phyloP scores from a whole-genome alignment of 208 protist species.

The Spongospora subterranea region DNA sequence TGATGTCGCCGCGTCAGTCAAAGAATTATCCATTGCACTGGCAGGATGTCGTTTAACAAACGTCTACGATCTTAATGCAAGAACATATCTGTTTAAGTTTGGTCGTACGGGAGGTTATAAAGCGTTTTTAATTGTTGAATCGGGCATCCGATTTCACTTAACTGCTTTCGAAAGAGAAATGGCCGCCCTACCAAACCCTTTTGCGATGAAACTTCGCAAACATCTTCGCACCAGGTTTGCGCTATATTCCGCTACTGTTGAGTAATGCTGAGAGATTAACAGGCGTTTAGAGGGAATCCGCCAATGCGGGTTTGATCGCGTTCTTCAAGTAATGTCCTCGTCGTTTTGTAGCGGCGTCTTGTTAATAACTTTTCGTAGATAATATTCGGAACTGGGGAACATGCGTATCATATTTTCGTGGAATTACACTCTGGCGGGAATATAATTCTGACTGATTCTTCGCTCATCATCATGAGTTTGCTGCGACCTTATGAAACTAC shows the following conservation, averaged over 20 bases:
- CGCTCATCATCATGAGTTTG: slow-evolving; percentile 4
- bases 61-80: not conserved
- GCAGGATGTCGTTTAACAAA: slow-evolving; percentile 42
- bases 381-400: slow-evolving; percentile 3
- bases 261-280: not conserved
- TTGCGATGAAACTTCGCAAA: slow-evolving; percentile 8
- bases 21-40: not conserved
- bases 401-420: slow-evolving; percentile 37
- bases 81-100: slow-evolving; percentile 55
- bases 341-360: too few species aligned
- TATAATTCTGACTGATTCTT: slow-evolving; percentile 19
- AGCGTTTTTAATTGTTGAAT: slow-evolving; percentile 52
- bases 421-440: slow-evolving; percentile 50
- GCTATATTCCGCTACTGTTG: not conserved
- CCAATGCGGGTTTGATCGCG: slow-evolving; percentile 50
- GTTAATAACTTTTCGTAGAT: not conserved
- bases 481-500: slow-evolving; percentile 30
- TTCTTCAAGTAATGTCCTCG: not conserved
- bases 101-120: slow-evolving; percentile 30
- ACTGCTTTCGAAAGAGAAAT: slow-evolving; percentile 39
- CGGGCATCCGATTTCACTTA: slow-evolving; percentile 16
- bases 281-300: slow-evolving; percentile 32
- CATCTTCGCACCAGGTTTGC: slow-evolving; percentile 17
- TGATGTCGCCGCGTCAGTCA: slow-evolving; percentile 2
- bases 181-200: not conserved